A percentile compares a stretch with the other conserved stretches of the same genome.
Evolutionary conservation across 345 rosid genomes (phyloP).

Genomic region (Lumnitzera littorea): DNA sequence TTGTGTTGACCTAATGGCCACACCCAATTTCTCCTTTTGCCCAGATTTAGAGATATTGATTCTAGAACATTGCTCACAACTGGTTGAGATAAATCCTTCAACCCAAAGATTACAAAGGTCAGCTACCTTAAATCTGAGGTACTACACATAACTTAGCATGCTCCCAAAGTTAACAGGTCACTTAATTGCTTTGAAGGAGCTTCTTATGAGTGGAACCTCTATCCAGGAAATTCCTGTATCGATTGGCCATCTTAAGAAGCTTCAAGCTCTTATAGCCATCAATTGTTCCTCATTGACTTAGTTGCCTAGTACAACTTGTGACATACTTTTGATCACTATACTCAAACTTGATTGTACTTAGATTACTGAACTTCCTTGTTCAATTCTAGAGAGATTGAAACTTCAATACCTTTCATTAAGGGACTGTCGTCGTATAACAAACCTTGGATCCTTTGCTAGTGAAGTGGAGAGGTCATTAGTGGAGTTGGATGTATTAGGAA

Average conservation of each 20-base stretch:
- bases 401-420: not conserved
- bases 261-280: not conserved
- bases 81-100: slow-evolving; percentile 4
- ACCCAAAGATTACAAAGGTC: not conserved
- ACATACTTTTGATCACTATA: not conserved
- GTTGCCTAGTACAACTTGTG: slow-evolving; percentile 1
- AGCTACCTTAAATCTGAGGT: not conserved
- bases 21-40: not conserved
- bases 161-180: not conserved
- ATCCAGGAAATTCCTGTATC: slow-evolving; percentile 3
- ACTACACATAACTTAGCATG: not conserved
- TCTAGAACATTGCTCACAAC: not conserved
- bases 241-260: not conserved
- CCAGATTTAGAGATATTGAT: slow-evolving; percentile 2
- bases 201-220: slow-evolving; percentile 4
- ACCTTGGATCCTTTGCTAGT: not conserved
- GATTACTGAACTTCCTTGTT: slow-evolving; percentile 1
- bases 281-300: not conserved
- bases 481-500: not conserved
- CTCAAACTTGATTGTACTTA: not conserved
- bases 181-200: not conserved
- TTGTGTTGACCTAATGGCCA: not conserved
- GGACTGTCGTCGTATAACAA: not conserved
- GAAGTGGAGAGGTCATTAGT: not conserved
- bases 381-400: not conserved